A percentile compares a stretch with the other conserved stretches of the same genome.
These are phyloP conservation scores for Ogataea hybrid DNA, from an alignment of 1,139 yeast genomes.

Conservation along the genomic window DNA sequence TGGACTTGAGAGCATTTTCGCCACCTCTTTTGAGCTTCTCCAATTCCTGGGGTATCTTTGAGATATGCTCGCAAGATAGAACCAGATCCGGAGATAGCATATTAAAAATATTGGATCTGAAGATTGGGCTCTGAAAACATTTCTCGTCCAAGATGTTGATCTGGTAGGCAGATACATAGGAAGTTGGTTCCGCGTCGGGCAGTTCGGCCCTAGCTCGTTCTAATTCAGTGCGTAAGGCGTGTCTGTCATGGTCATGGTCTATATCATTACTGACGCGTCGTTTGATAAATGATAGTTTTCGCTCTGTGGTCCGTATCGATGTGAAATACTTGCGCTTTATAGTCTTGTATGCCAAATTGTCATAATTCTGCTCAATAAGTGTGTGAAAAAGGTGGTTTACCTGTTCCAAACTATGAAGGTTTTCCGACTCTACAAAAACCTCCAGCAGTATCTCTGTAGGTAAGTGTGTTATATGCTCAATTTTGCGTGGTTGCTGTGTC, in stretches of 20 bases:
- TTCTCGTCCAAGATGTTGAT: slow-evolving; percentile 10
- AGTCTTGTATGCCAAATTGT: slow-evolving; percentile 6
- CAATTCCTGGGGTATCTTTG: slow-evolving; percentile 1
- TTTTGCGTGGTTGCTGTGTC: not conserved
- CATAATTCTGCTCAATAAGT: slow-evolving; percentile 7
- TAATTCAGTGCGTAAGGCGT: slow-evolving; percentile 14
- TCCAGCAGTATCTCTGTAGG: slow-evolving; percentile 17
- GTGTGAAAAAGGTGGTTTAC: slow-evolving; percentile 3
- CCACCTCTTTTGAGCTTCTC: not conserved
- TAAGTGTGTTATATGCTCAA: slow-evolving; percentile 6
- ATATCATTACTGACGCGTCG: slow-evolving; percentile 19
- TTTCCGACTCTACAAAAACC: slow-evolving; percentile 12
- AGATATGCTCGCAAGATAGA: slow-evolving; percentile 1
- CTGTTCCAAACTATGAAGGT: slow-evolving; percentile 4
- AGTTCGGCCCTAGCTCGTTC: slow-evolving; percentile 3
- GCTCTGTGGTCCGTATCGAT: slow-evolving; percentile 2
- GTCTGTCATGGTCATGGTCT: slow-evolving; percentile 15
- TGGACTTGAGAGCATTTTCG: not conserved
- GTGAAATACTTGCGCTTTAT: slow-evolving; percentile 10
- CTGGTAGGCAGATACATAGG: slow-evolving; percentile 12
- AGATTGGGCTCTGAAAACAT: slow-evolving; percentile 2
- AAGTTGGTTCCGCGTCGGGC: not conserved
- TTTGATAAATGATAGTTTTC: slow-evolving; percentile 11
- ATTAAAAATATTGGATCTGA: slow-evolving; percentile 4
- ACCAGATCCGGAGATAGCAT: slow-evolving; percentile 12